Conservation (phyloP, 345 rosid genomes). For the Trapa incisa region DNA sequence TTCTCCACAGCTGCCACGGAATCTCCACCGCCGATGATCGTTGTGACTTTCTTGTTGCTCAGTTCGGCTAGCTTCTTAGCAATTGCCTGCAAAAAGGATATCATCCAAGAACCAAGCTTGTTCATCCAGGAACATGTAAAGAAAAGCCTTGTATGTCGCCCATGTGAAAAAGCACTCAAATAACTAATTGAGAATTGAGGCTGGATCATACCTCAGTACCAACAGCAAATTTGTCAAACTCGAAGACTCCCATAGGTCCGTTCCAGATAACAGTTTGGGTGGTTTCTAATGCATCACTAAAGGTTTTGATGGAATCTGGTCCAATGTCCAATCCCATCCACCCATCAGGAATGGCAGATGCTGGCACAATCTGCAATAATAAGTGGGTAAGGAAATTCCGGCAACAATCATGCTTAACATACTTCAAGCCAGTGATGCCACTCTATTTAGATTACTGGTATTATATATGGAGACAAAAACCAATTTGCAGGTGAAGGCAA, state of each 20-base stretch:
- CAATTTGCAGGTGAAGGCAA: background rate
- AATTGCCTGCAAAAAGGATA: conserved; percentile 35
- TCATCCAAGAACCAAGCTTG: too few relatives aligned
- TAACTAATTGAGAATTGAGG: background rate
- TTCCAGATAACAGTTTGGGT: conserved; percentile 84
- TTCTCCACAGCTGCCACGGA: conserved; percentile 95
- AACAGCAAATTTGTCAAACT: conserved; percentile 72
- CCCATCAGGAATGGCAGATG: conserved; percentile 62
- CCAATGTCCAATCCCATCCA: conserved; percentile 98
- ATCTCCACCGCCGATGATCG: conserved; percentile 93
- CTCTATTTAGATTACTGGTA: background rate
- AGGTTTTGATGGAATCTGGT: conserved; percentile 64
- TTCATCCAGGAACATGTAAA: too few relatives aligned
- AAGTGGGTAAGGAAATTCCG: background rate
- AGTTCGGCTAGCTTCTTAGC: conserved; percentile 85
- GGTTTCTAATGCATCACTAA: conserved; percentile 48
- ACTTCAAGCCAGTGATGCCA: background rate
- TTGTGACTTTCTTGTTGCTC: conserved; percentile 76
- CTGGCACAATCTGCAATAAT: conserved; percentile 50
- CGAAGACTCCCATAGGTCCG: conserved; percentile 97
- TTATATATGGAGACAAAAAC: background rate
- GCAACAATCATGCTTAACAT: background rate
- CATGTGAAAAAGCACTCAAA: background rate
- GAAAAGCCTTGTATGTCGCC: too few relatives aligned
- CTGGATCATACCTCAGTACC: conserved; percentile 61